These are phyloP conservation scores for Ophiostoma novo-ulmi DNA, from an alignment of 2,329 filamentous ascomycete species.

Conservation along the genomic window DNA sequence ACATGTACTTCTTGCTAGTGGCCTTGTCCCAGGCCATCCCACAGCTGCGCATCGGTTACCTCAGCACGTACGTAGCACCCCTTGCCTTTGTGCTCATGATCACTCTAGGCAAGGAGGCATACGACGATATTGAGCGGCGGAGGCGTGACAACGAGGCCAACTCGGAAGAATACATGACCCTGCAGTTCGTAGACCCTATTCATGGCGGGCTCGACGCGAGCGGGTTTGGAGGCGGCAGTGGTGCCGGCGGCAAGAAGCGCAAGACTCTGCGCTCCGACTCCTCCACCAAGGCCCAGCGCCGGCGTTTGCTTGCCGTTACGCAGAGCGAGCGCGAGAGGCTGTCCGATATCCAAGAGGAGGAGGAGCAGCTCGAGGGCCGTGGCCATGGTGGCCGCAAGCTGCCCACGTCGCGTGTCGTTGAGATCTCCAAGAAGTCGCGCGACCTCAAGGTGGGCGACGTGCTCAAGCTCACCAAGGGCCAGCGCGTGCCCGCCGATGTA, in stretches of 20 bases:
- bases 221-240: background rate
- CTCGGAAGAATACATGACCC: slow-evolving; percentile 76
- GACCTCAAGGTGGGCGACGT: slow-evolving; percentile 93
- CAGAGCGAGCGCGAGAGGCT: slow-evolving; percentile 41
- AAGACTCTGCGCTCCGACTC: slow-evolving; percentile 46
- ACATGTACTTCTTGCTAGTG: slow-evolving; percentile 96
- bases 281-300: slow-evolving; percentile 38
- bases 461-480: slow-evolving; percentile 85
- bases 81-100: slow-evolving; percentile 87
- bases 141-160: slow-evolving; percentile 90
- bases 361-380: slow-evolving; percentile 48
- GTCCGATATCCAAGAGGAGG: slow-evolving; percentile 66
- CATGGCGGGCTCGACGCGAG: slow-evolving; percentile 28
- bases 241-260: slow-evolving; percentile 28
- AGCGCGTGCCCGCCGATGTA: slow-evolving; percentile 89
- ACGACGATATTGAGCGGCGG: slow-evolving; percentile 83
- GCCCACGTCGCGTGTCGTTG: slow-evolving; percentile 52
- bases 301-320: slow-evolving; percentile 29
- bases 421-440: slow-evolving; percentile 73
- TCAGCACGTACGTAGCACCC: slow-evolving; percentile 90
- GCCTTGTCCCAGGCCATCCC: slow-evolving; percentile 91
- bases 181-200: slow-evolving; percentile 61
- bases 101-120: slow-evolving; percentile 91
- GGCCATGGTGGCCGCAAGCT: slow-evolving; percentile 19
- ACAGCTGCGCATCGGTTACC: slow-evolving; percentile 82